Evolutionary conservation across 108 stramenopile species (phyloP).

Genomic region (Asterionellopsis glacialis): DNA sequence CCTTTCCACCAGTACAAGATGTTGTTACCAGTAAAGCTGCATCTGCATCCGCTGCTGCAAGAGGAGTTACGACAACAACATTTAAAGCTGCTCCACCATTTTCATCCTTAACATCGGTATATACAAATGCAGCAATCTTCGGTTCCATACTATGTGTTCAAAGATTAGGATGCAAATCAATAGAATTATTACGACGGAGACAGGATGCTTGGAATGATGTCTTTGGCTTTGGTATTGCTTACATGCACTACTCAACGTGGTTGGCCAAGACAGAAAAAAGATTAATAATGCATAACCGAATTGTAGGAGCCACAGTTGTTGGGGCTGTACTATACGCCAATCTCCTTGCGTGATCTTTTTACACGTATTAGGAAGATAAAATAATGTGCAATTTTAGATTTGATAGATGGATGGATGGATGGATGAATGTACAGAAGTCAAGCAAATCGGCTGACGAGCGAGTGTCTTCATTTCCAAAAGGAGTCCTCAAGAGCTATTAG

Average conservation of each 20-base stretch:
- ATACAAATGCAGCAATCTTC: constrained; percentile 33
- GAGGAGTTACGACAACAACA: constrained; percentile 21
- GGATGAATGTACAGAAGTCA: too few relatives aligned
- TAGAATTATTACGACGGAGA: constrained; percentile 25
- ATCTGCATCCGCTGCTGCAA: too few relatives aligned
- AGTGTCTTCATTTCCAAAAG: too few relatives aligned
- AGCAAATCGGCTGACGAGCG: too few relatives aligned
- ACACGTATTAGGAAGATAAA: too few relatives aligned
- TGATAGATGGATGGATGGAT: too few relatives aligned
- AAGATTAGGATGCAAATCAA: constrained; percentile 28
- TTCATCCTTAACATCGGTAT: constrained; percentile 23
- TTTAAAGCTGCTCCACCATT: constrained; percentile 35
- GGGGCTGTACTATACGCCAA: constrained; percentile 28
- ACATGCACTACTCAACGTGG: constrained; percentile 24
- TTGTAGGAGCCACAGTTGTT: constrained; percentile 29
- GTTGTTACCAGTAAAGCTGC: constrained; percentile 14
- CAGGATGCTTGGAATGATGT: constrained; percentile 36
- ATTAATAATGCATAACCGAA: constrained; percentile 37
- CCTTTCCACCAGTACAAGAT: constrained; percentile 6
- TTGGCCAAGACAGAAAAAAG: constrained; percentile 21
- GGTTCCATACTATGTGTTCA: constrained; percentile 34
- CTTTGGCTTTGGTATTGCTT: constrained; percentile 35
- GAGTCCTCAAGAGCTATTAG: too few relatives aligned
- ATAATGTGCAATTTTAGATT: too few relatives aligned
- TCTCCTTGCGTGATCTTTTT: constrained; percentile 17